Conservation (phyloP, 2,329 filamentous ascomycete species). For the Colletotrichum godetiae region DNA sequence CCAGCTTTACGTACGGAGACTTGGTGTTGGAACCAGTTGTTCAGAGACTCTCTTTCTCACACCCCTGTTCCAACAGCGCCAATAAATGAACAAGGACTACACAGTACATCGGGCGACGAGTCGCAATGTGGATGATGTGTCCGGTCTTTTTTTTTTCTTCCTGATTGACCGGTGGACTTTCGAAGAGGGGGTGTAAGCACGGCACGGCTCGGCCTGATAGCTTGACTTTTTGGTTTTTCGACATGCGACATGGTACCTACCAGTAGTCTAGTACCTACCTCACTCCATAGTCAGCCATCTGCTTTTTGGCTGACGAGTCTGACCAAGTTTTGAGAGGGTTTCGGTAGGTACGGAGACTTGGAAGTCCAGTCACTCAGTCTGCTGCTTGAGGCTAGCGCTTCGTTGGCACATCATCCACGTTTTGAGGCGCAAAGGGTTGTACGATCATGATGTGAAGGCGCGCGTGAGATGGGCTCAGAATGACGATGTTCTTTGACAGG, state of each 20-base stretch:
- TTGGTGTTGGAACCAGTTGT: too few species aligned
- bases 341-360: not conserved
- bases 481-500: constrained; percentile 4
- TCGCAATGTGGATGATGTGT: constrained; percentile 12
- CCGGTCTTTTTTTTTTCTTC: not conserved
- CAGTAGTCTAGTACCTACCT: not conserved
- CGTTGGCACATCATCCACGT: not conserved
- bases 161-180: constrained; percentile 25
- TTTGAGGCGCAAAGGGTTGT: not conserved
- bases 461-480: constrained; percentile 8
- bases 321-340: not conserved
- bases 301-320: not conserved
- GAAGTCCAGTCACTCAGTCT: not conserved
- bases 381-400: not conserved
- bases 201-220: constrained; percentile 29
- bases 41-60: not conserved
- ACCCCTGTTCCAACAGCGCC: constrained; percentile 7
- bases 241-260: not conserved
- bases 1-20: constrained; percentile 3
- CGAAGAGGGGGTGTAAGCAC: constrained; percentile 20
- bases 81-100: not conserved
- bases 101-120: constrained; percentile 19
- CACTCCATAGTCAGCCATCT: not conserved
- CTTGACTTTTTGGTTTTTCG: not conserved
- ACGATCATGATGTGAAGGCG: constrained; percentile 21